A percentile compares a stretch with the other conserved stretches of the same genome.
phyloP scores from a whole-genome alignment of 176 grass and related monocot species.

The Avena atlantica region DNA sequence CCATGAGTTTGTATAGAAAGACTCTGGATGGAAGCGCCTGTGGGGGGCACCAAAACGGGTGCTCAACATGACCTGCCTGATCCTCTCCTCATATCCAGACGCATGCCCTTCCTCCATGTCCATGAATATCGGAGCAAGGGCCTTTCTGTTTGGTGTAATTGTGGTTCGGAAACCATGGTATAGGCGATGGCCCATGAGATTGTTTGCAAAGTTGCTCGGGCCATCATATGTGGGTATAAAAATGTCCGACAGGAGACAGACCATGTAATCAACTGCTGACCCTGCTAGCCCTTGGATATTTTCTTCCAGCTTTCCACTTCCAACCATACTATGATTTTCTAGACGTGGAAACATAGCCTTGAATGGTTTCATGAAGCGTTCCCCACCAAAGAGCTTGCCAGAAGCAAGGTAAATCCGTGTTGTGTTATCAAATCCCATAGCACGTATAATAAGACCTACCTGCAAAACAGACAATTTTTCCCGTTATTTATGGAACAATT shows the following conservation, averaged over 20 bases:
- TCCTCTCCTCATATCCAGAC: constrained; percentile 69
- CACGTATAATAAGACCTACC: constrained; percentile 79
- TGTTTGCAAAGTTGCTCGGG: constrained; percentile 98
- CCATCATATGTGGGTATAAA: constrained; percentile 97
- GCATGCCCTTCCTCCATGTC: constrained; percentile 74
- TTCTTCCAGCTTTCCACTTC: constrained; percentile 67
- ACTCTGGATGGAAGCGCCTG: constrained; percentile 73
- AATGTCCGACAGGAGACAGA: constrained; percentile 94
- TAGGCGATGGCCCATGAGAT: constrained; percentile 92
- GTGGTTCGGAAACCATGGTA: constrained; percentile 92
- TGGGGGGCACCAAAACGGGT: constrained; percentile 79
- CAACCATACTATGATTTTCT: constrained; percentile 80
- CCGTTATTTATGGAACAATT: constrained; percentile 6
- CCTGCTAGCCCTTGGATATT: constrained; percentile 60
- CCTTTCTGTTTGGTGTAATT: constrained; percentile 87
- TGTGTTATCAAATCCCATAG: constrained; percentile 83
- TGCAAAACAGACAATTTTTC: constrained; percentile 33
- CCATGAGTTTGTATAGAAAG: constrained; percentile 97
- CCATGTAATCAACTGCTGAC: constrained; percentile 98
- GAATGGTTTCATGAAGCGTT: constrained; percentile 95
- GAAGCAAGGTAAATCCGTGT: constrained; percentile 94
- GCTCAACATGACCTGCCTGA: constrained; percentile 79
- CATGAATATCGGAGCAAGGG: constrained; percentile 84
- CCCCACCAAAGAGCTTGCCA: constrained; percentile 87
- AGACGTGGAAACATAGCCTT: constrained; percentile 72